Evolutionary conservation across 768 basidiomycete genomes (phyloP), one percentile per base, ranked within the genome.

Genomic region (Terana coerulea): DNA sequence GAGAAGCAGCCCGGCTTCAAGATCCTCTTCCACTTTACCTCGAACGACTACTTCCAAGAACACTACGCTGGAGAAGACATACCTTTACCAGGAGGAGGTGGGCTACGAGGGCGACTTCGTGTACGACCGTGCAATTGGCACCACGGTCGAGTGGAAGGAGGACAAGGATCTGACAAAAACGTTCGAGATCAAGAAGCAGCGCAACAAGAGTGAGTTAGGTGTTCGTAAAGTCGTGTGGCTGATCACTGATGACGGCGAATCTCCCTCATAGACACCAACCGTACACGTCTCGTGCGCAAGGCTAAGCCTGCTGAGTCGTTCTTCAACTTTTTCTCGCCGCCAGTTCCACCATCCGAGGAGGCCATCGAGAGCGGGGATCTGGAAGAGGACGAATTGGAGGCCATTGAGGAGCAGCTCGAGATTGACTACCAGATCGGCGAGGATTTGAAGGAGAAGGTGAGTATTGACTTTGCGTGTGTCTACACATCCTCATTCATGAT

Each of bases 131-230:
- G 92, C 95, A 41, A 83, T 91, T 63, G 95, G 95, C 19, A 88
- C 87, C 39, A 79, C 86, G 63, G 94, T 99, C 73, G 83, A 86
- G 69, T 99, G 95, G 95, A 95, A 95, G 74, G 94, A 91, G 69
- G 95, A 95, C 61, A 95, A 97, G 74, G 92, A 99, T 72, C 77
- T 99, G 52, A 99, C 95, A 46, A 92, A 93, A 74, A 90, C 91
- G 73, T 89, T 91, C 61, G 95, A 98, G 75, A 95, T 98, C 69
- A 97, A 95, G 80, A 98, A 97, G 77, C 95, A 98, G 73, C 78
- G 95, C 63, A 99, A 99, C 75, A 99, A 98, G 80, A 94, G 95
- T 97, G 53, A 22, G 65, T 61, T 3, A 12, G 8, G 29, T 12
- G 19, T 3, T 14, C 11, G 2, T 22, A 25, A n/a, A 25, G 19